A percentile compares a stretch with the other conserved stretches of the same genome.
Evolutionary conservation across 768 basidiomycete species (phyloP).

Genomic region (Mycena leptocephala): DNA sequence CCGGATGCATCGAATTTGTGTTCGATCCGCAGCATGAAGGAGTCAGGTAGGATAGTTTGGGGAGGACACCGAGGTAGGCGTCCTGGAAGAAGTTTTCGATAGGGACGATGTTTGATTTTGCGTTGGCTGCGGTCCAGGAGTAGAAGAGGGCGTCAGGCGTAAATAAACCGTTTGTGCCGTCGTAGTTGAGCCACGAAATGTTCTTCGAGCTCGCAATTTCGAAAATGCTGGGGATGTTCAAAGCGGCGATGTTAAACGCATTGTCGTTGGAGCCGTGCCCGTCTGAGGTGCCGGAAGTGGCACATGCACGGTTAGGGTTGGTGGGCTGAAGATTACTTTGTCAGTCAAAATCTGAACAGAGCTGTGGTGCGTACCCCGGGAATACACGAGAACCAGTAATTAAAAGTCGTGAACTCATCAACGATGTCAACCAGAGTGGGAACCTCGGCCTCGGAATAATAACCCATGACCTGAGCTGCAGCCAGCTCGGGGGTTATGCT

Average conservation of each 20-base stretch:
- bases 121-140: conserved; percentile 38
- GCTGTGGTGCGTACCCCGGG: conserved; percentile 43
- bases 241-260: conserved; percentile 32
- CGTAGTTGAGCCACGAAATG: conserved; percentile 48
- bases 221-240: conserved; percentile 46
- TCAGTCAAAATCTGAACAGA: background rate
- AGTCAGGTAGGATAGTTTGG: conserved; percentile 48
- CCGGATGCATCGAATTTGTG: conserved; percentile 46
- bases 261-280: conserved; percentile 49
- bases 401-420: conserved; percentile 46
- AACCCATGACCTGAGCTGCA: conserved; percentile 47
- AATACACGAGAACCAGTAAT: conserved; percentile 50
- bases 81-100: conserved; percentile 49
- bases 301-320: conserved; percentile 49
- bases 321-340: conserved; percentile 39
- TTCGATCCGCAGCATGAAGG: conserved; percentile 41
- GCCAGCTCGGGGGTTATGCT: conserved; percentile 31
- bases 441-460: conserved; percentile 39
- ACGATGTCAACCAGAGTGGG: conserved; percentile 43
- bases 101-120: conserved; percentile 39
- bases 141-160: conserved; percentile 43
- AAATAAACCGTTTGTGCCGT: conserved; percentile 40
- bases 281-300: conserved; percentile 46
- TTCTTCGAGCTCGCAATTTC: conserved; percentile 40
- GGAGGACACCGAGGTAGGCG: conserved; percentile 43